A percentile compares a stretch with the other conserved stretches of the same genome.
phyloP scores from a whole-genome alignment of 2,329 filamentous ascomycete species.

The Hypoxylon sp. region DNA sequence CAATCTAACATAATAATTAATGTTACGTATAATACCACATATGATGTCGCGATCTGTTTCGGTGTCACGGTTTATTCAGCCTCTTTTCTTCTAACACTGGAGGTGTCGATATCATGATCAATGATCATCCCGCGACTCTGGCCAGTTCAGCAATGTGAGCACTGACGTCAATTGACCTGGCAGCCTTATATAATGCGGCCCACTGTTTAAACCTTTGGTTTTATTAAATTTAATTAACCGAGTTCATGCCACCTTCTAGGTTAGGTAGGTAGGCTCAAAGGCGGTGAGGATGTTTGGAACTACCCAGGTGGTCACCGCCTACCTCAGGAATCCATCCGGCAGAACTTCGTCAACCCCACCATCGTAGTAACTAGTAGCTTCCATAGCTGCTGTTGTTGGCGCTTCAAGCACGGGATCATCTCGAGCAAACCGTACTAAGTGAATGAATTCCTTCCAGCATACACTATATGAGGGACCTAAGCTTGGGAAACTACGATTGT shows the following conservation, averaged over 20 bases:
- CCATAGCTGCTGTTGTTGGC: constrained; percentile 7
- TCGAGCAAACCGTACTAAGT: not conserved
- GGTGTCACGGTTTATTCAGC: constrained; percentile 1
- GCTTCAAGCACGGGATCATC: not conserved
- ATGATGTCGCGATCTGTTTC: constrained; percentile 20
- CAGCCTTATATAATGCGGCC: constrained; percentile 6
- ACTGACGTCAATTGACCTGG: constrained; percentile 28
- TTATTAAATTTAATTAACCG: constrained; percentile 14
- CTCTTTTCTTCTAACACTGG: constrained; percentile 2
- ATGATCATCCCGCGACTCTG: not conserved
- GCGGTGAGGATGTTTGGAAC: constrained; percentile 10
- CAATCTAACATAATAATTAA: constrained; percentile 27
- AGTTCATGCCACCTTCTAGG: not conserved
- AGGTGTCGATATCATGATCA: constrained; percentile 3
- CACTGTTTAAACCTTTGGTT: constrained; percentile 16
- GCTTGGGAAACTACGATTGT: too few relatives aligned
- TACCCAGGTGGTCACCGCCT: constrained; percentile 30
- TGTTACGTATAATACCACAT: constrained; percentile 10
- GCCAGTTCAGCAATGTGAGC: not conserved
- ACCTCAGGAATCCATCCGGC: constrained; percentile 25
- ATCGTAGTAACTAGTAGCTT: constrained; percentile 36
- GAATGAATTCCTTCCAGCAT: not conserved
- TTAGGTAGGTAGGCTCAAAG: too few relatives aligned
- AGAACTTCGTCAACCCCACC: constrained; percentile 35
- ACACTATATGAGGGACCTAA: too few relatives aligned